Conservation (phyloP, 2,329 filamentous ascomycete species). For the Massarina eburnea region DNA sequence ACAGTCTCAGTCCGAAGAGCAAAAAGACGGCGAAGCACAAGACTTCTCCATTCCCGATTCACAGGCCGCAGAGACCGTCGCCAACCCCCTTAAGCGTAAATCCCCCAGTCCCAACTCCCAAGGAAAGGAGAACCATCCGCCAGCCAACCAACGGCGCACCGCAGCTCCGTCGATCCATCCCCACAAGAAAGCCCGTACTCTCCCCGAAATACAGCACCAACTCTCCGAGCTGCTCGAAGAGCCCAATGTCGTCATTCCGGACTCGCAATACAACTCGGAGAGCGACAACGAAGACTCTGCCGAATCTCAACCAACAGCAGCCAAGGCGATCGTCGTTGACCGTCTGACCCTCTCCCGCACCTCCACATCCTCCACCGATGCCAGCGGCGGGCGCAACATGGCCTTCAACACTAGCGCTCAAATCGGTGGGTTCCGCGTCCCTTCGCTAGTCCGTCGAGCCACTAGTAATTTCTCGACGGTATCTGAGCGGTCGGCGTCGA, state of each 20-base stretch:
- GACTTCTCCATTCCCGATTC: constrained; percentile 41
- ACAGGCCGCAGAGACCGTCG: constrained; percentile 31
- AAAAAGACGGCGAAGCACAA: constrained; percentile 11
- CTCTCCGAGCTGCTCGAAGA: constrained; percentile 81
- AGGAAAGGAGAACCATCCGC: constrained; percentile 48
- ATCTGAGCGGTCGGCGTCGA: constrained; percentile 33
- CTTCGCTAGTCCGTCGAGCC: constrained; percentile 70
- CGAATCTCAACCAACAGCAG: constrained; percentile 28
- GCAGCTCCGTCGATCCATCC: constrained; percentile 48
- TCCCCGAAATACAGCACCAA: constrained; percentile 80
- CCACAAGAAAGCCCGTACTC: constrained; percentile 66
- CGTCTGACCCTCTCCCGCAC: constrained; percentile 70
- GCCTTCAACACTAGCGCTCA: constrained; percentile 51
- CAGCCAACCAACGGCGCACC: constrained; percentile 64
- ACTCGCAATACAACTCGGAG: constrained; percentile 47
- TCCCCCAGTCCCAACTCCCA: constrained; percentile 43
- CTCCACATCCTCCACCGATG: constrained; percentile 33
- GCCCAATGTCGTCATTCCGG: constrained; percentile 56
- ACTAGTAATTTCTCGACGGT: constrained; percentile 57
- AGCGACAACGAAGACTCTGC: constrained; percentile 45
- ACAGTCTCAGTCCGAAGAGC: constrained; percentile 10
- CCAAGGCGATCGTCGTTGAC: constrained; percentile 61
- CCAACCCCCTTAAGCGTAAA: constrained; percentile 44
- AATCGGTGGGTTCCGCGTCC: constrained; percentile 61
- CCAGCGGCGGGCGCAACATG: constrained; percentile 38